Conservation (phyloP, 139 green algal genomes). For the Chlamydomonas sphaeroides region DNA sequence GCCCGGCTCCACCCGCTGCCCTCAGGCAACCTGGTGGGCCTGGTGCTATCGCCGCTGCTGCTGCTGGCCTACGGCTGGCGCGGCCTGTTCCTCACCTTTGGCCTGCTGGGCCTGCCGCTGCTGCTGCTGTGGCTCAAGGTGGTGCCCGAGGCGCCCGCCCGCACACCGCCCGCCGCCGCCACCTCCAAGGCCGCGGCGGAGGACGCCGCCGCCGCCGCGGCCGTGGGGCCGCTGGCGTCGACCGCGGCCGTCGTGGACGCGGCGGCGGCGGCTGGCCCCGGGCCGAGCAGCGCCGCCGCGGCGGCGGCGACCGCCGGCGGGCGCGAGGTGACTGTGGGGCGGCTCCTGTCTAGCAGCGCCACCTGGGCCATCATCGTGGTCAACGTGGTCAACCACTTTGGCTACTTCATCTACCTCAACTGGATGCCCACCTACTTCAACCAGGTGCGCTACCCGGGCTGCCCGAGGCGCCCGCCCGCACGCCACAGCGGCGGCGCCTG, state of each 20-base stretch:
- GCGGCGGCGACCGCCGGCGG: background rate
- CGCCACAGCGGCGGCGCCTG: no score
- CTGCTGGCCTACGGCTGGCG: conserved; percentile 80
- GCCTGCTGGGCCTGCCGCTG: conserved; percentile 75
- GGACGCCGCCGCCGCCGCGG: no score
- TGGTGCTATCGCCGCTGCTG: conserved; percentile 84
- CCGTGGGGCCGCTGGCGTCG: no score
- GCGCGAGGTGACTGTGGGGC: background rate
- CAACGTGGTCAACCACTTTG: conserved; percentile 90
- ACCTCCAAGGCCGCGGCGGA: background rate
- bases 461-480: background rate
- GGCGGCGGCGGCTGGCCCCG: background rate
- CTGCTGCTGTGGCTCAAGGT: conserved; percentile 74
- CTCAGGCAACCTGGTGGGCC: conserved; percentile 84
- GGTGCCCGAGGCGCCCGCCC: conserved; percentile 58
- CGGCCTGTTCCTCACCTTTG: conserved; percentile 85
- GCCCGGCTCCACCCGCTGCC: no score
- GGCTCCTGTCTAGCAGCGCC: conserved; percentile 68
- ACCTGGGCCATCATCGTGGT: conserved; percentile 89
- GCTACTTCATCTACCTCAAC: conserved; percentile 96
- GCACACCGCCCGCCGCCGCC: background rate
- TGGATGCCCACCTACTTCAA: conserved; percentile 96
- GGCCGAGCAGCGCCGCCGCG: background rate
- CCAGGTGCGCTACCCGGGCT: conserved; percentile 52
- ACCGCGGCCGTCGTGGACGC: no score